A percentile compares a stretch with the other conserved stretches of the same genome.
Conservation (phyloP, 2,329 filamentous ascomycete genomes). For the Penicillium sp. region DNA sequence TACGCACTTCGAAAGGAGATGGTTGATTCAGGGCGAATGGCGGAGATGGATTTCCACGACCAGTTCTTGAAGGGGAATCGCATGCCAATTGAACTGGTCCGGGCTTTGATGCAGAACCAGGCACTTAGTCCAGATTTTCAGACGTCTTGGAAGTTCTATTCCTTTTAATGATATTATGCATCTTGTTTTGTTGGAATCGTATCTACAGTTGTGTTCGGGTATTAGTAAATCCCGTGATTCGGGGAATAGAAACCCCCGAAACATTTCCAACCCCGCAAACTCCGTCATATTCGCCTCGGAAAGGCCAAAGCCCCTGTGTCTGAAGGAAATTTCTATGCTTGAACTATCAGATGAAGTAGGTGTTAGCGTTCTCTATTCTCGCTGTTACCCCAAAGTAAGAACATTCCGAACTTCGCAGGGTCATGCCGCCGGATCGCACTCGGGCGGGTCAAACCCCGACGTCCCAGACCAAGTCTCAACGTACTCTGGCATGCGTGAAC, state of each 20-base stretch:
- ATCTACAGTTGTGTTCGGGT: not conserved
- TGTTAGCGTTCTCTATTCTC: not conserved
- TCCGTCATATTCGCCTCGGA: not conserved
- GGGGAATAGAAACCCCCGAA: not conserved
- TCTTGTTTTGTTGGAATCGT: not conserved
- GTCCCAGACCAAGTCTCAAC: conserved; percentile 4
- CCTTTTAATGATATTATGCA: not conserved
- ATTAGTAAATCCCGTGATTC: not conserved
- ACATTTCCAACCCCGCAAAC: not conserved
- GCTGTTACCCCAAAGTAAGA: not conserved
- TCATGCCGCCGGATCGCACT: not conserved
- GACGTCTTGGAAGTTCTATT: conserved; percentile 54
- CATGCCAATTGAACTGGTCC: conserved; percentile 26
- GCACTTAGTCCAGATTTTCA: conserved; percentile 47
- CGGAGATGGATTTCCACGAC: conserved; percentile 60
- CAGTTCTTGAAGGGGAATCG: conserved; percentile 51
- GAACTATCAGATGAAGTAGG: not conserved
- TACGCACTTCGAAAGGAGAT: conserved; percentile 53
- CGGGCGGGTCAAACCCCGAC: not conserved
- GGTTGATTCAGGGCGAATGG: conserved; percentile 39
- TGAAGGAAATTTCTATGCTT: not conserved
- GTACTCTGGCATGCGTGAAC: conserved; percentile 58
- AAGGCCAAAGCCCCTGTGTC: no score
- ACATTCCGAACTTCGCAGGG: not conserved
- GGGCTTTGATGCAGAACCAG: conserved; percentile 49